Percentiles rank a stretch among this genome's conserved stretches.
These are phyloP conservation scores for Sanghuangporus baumii DNA, from an alignment of 1,284 basidiomycete genomes.

Conservation along the genomic window DNA sequence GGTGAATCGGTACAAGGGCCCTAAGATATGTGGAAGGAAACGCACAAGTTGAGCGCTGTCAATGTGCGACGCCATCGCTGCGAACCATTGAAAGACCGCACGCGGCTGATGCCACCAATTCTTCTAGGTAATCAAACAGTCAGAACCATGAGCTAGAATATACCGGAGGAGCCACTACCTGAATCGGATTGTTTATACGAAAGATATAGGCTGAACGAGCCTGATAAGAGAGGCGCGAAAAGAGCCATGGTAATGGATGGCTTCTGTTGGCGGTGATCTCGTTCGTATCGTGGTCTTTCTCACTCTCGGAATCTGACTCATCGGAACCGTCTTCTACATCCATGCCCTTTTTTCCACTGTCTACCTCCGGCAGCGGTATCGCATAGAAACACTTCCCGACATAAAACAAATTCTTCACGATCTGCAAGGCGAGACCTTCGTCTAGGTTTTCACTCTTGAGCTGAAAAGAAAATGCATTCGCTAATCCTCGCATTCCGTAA, in stretches of 20 bases:
- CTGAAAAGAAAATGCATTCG: slow-evolving; percentile 74
- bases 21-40: slow-evolving; percentile 82
- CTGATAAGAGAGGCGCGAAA: slow-evolving; percentile 91
- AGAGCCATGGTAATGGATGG: slow-evolving; percentile 85
- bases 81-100: slow-evolving; percentile 89
- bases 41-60: slow-evolving; percentile 48
- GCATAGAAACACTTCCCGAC: slow-evolving; percentile 78
- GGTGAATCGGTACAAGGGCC: slow-evolving; percentile 80
- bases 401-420: slow-evolving; percentile 94
- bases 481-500: slow-evolving; percentile 60
- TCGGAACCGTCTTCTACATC: slow-evolving; percentile 30
- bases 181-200: slow-evolving; percentile 48
- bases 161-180: slow-evolving; percentile 34
- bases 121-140: slow-evolving; percentile 27
- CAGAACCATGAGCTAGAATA: neutral
- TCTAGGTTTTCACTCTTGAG: slow-evolving; percentile 82
- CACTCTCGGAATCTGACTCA: slow-evolving; percentile 19
- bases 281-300: slow-evolving; percentile 29
- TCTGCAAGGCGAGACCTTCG: slow-evolving; percentile 71
- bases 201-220: slow-evolving; percentile 69
- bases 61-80: slow-evolving; percentile 80
- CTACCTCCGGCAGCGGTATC: slow-evolving; percentile 25
- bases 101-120: slow-evolving; percentile 80
- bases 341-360: slow-evolving; percentile 26
- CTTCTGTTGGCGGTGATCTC: slow-evolving; percentile 26